Conservation (phyloP, 1,139 yeast genomes). For the Magnusiomyces paraingens region DNA sequence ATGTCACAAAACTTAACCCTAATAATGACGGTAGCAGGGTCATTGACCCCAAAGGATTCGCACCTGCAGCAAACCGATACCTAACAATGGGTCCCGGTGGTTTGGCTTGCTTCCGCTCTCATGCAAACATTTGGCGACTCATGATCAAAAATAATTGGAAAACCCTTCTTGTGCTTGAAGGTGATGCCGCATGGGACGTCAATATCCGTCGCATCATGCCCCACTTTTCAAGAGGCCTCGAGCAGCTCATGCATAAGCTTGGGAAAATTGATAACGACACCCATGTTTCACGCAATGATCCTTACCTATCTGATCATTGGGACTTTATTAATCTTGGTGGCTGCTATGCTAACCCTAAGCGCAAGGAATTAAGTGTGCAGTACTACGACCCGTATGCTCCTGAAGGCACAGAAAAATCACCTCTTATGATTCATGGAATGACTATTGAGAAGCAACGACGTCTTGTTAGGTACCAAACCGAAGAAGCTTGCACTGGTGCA, state of each 20-base stretch:
- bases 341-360: slow-evolving; percentile 1
- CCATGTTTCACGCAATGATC: slow-evolving; percentile 6
- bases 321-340: slow-evolving; percentile 12
- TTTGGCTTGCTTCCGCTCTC: slow-evolving; percentile 5
- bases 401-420: neutral
- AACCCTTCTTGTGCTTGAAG: neutral
- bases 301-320: slow-evolving; percentile 10
- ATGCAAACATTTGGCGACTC: slow-evolving; percentile 8
- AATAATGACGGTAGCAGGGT: too few relatives aligned
- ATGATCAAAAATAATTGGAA: slow-evolving; percentile 3
- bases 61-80: too few relatives aligned
- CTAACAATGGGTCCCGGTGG: neutral
- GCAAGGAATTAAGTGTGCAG: neutral
- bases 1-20: too few relatives aligned
- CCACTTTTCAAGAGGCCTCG: neutral
- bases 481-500: slow-evolving; percentile 4
- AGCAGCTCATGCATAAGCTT: neutral
- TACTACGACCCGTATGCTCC: slow-evolving; percentile 6
- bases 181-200: neutral
- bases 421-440: neutral
- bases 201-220: neutral
- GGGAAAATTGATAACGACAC: too few relatives aligned
- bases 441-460: neutral
- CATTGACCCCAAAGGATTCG: too few relatives aligned
- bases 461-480: slow-evolving; percentile 1